Evolutionary conservation across 164 flowering plant species (phyloP).

Genomic region (Stephania cephalantha): DNA sequence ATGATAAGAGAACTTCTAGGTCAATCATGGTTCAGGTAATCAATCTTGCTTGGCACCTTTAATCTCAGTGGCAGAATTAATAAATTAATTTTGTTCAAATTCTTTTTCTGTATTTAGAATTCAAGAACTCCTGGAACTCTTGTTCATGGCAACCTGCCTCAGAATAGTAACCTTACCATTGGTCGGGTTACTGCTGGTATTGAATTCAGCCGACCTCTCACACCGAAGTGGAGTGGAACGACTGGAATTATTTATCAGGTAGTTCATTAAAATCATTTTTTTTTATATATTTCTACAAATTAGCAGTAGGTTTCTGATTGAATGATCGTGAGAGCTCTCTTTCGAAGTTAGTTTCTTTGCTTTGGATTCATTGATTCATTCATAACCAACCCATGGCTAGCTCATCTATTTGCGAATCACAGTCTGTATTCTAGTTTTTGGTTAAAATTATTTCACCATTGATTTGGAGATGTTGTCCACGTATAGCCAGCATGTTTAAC

Average conservation of each 20-base stretch:
- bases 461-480: no score
- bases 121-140: slow-evolving; percentile 92
- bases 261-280: slow-evolving; percentile 5
- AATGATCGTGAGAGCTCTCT: background rate
- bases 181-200: slow-evolving; percentile 85
- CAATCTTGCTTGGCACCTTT: background rate
- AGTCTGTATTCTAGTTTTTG: no score
- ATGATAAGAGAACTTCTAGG: slow-evolving; percentile 92
- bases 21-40: slow-evolving; percentile 87
- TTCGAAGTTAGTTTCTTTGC: background rate
- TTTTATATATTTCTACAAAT: background rate
- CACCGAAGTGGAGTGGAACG: slow-evolving; percentile 98
- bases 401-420: no score
- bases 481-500: no score
- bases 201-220: slow-evolving; percentile 81
- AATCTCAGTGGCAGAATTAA: background rate
- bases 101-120: slow-evolving; percentile 38
- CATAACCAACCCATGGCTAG: no score
- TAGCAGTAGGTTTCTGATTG: background rate
- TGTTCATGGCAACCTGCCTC: slow-evolving; percentile 78
- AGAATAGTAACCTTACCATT: slow-evolving; percentile 53
- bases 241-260: slow-evolving; percentile 92
- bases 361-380: no score
- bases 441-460: no score
- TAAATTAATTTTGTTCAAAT: background rate